Percentiles rank a stretch among this genome's conserved stretches.
Conservation (phyloP, 2,329 filamentous ascomycete genomes). For the Hymenoscyphus salicellus region DNA sequence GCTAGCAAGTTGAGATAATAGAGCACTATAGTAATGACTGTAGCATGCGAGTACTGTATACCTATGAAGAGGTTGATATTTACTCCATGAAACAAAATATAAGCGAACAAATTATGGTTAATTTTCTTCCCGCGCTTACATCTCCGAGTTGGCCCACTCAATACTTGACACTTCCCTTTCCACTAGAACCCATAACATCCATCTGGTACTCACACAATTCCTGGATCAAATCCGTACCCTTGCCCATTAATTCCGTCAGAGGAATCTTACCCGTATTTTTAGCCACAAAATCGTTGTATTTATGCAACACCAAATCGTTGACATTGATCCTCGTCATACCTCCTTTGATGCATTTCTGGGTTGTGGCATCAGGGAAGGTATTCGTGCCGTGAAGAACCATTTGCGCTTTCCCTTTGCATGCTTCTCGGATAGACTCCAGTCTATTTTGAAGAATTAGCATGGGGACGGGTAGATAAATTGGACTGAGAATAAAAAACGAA, state of each 20-base stretch:
- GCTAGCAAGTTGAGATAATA: too few relatives aligned
- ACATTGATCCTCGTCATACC: conserved; percentile 58
- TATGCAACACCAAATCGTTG: conserved; percentile 54
- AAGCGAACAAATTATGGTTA: too few relatives aligned
- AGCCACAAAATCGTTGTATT: conserved; percentile 45
- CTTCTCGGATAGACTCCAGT: conserved; percentile 40
- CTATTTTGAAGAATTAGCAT: conserved; percentile 17
- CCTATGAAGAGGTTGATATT: too few relatives aligned
- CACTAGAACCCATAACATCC: conserved; percentile 31
- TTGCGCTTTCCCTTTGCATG: conserved; percentile 41
- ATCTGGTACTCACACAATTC: conserved; percentile 31
- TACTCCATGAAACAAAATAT: too few relatives aligned
- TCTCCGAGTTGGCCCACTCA: neutral
- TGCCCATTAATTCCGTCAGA: conserved; percentile 42
- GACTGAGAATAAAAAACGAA: neutral
- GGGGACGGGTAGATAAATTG: too few relatives aligned
- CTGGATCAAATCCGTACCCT: conserved; percentile 41
- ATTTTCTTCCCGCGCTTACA: neutral
- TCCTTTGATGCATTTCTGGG: conserved; percentile 49
- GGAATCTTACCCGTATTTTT: conserved; percentile 38
- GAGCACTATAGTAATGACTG: too few relatives aligned
- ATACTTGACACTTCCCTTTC: conserved; percentile 21
- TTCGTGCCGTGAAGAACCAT: conserved; percentile 58
- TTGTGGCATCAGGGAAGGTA: conserved; percentile 49
- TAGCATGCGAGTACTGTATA: too few relatives aligned